phyloP scores from a whole-genome alignment of 2,329 filamentous ascomycete species.

The Bipolaris bicolor region DNA sequence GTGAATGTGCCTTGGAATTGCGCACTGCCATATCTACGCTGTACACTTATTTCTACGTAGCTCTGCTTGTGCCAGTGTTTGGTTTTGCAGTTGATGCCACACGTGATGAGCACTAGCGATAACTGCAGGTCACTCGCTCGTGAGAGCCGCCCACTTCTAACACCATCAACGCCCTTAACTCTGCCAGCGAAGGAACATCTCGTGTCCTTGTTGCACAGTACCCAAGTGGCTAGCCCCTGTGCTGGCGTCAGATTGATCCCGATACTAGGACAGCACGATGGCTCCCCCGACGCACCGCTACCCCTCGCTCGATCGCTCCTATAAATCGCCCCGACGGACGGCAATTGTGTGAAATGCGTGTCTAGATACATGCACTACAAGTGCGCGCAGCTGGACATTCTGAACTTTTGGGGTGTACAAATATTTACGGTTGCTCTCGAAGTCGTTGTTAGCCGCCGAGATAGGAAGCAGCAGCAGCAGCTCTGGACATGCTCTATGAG shows the following conservation, averaged over 20 bases:
- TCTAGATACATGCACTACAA: neutral
- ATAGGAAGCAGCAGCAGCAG: neutral
- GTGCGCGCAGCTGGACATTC: neutral
- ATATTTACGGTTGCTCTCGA: neutral
- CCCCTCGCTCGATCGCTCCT: slow-evolving; percentile 28
- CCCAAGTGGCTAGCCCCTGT: neutral
- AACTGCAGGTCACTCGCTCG: slow-evolving; percentile 21
- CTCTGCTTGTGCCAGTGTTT: neutral
- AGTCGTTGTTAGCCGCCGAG: neutral
- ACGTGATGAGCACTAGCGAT: slow-evolving; percentile 29
- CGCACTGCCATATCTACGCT: neutral
- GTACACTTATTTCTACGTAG: neutral
- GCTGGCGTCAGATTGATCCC: neutral
- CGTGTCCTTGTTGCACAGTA: neutral
- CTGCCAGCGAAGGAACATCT: slow-evolving; percentile 2
- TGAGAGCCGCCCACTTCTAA: slow-evolving; percentile 14
- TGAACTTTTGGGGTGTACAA: neutral
- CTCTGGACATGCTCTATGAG: slow-evolving; percentile 2
- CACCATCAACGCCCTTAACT: slow-evolving; percentile 16
- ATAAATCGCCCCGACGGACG: slow-evolving; percentile 9
- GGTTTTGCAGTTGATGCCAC: slow-evolving; percentile 13
- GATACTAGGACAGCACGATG: slow-evolving; percentile 9
- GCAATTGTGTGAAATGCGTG: slow-evolving; percentile 4
- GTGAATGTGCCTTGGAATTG: neutral
- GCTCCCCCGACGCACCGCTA: slow-evolving; percentile 14